These are phyloP conservation scores for Gillenia trifoliata DNA, from an alignment of 306 rosid genomes.

Conservation along the genomic window DNA sequence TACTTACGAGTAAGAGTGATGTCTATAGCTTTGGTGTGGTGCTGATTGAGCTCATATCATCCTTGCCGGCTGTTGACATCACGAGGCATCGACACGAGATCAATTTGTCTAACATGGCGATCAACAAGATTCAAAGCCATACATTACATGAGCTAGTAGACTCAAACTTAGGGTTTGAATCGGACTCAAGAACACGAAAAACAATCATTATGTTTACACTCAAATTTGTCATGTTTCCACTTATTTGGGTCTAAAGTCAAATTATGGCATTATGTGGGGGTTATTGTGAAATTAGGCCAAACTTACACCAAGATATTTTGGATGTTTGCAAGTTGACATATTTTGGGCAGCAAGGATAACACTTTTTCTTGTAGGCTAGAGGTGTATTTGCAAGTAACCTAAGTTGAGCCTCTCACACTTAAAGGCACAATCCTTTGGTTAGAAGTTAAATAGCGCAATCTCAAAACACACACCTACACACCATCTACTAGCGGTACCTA, in stretches of 20 bases:
- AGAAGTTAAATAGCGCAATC: too few species aligned
- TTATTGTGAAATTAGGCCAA: conserved; percentile 74
- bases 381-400: too few species aligned
- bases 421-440: too few species aligned
- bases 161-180: conserved; percentile 48
- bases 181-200: conserved; percentile 45
- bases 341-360: too few species aligned
- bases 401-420: too few species aligned
- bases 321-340: too few species aligned
- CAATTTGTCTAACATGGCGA: conserved; percentile 76
- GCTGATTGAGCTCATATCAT: conserved; percentile 67
- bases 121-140: conserved; percentile 58
- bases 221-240: too few species aligned
- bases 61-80: conserved; percentile 81
- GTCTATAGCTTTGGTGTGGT: conserved; percentile 93
- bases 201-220: conserved; percentile 64
- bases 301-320: conserved; percentile 73
- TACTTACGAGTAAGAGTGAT: conserved; percentile 77
- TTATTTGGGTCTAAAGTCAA: too few species aligned
- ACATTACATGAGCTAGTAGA: conserved; percentile 68
- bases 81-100: conserved; percentile 79
- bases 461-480: too few species aligned
- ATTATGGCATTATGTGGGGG: too few species aligned
- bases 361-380: too few species aligned
- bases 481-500: too few species aligned